Conservation (phyloP, 805 yeast species). For the Suhomyces kilbournensis region DNA sequence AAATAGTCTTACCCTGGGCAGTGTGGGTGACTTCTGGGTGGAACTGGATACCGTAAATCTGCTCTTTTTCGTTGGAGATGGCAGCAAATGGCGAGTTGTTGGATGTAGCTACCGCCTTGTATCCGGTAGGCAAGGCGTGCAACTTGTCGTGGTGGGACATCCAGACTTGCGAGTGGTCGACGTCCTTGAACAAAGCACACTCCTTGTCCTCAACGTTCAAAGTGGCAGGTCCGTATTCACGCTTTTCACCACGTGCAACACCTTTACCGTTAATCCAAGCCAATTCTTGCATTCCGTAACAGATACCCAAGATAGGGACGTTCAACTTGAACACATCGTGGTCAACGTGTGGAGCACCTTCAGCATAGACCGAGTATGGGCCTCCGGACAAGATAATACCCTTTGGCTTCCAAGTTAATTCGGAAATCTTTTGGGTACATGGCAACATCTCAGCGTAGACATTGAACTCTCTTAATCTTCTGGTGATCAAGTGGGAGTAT, state of each 20-base stretch:
- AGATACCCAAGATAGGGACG: slow-evolving; percentile 95
- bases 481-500: slow-evolving; percentile 93
- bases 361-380: slow-evolving; percentile 95
- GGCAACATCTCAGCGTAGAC: slow-evolving; percentile 99
- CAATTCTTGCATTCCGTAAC: slow-evolving; percentile 98
- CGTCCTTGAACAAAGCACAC: slow-evolving; percentile 78
- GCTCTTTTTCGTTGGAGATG: slow-evolving; percentile 68
- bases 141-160: slow-evolving; percentile 99
- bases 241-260: slow-evolving; percentile 93
- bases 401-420: slow-evolving; percentile 89
- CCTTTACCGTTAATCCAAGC: slow-evolving; percentile 97
- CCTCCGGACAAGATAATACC: slow-evolving; percentile 97
- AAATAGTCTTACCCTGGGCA: slow-evolving; percentile 78
- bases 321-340: slow-evolving; percentile 84
- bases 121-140: slow-evolving; percentile 84
- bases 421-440: slow-evolving; percentile 95
- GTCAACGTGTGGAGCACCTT: slow-evolving; percentile 96
- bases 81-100: slow-evolving; percentile 96
- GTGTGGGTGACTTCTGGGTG: slow-evolving; percentile 99
- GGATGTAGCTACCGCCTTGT: slow-evolving; percentile 84
- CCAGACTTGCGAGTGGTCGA: slow-evolving; percentile 96
- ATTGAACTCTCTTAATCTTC: slow-evolving; percentile 96
- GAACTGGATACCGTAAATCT: slow-evolving; percentile 93
- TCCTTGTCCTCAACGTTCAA: slow-evolving; percentile 66
- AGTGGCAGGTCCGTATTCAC: slow-evolving; percentile 97